A percentile compares a stretch with the other conserved stretches of the same genome.
These are phyloP conservation scores for Leccinum ponderosum DNA, from an alignment of 1,284 basidiomycete species.

Conservation along the genomic window DNA sequence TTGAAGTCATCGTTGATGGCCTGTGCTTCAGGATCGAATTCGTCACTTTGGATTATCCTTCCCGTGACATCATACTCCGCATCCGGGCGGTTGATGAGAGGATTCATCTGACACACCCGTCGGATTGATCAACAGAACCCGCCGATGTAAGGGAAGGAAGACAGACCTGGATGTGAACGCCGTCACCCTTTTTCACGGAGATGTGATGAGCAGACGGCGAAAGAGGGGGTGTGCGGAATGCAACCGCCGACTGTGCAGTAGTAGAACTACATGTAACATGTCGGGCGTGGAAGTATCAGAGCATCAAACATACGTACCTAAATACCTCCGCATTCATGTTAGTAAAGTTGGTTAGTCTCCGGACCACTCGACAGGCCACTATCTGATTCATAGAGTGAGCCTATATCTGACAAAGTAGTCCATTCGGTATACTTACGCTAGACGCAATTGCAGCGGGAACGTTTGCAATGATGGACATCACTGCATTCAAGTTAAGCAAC, in stretches of 20 bases:
- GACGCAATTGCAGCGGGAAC: constrained; percentile 70
- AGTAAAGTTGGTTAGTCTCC: constrained; percentile 62
- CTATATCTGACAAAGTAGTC: fast-evolving
- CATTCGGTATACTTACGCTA: constrained; percentile 44
- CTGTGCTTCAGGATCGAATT: constrained; percentile 57
- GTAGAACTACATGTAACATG: constrained; percentile 27
- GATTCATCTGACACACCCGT: constrained; percentile 48
- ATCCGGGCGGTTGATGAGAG: constrained; percentile 50
- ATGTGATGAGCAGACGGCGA: constrained; percentile 32
- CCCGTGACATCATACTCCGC: constrained; percentile 55
- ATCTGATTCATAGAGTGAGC: constrained; percentile 45
- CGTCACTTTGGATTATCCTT: constrained; percentile 41
- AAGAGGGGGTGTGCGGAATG: constrained; percentile 36
- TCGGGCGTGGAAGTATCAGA: constrained; percentile 1
- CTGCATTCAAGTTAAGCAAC: constrained; percentile 67
- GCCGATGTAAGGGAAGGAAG: background rate
- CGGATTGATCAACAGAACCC: background rate
- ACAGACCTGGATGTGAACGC: constrained; percentile 55
- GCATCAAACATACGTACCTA: constrained; percentile 41
- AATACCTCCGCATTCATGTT: constrained; percentile 52
- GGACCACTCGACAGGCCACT: constrained; percentile 69
- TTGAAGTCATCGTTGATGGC: constrained; percentile 63
- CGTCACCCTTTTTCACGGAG: constrained; percentile 38
- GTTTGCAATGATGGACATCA: constrained; percentile 76
- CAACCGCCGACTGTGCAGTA: constrained; percentile 38